These are phyloP conservation scores for Flaveria robusta DNA, from an alignment of 129 eudicot genomes.

Conservation along the genomic window DNA sequence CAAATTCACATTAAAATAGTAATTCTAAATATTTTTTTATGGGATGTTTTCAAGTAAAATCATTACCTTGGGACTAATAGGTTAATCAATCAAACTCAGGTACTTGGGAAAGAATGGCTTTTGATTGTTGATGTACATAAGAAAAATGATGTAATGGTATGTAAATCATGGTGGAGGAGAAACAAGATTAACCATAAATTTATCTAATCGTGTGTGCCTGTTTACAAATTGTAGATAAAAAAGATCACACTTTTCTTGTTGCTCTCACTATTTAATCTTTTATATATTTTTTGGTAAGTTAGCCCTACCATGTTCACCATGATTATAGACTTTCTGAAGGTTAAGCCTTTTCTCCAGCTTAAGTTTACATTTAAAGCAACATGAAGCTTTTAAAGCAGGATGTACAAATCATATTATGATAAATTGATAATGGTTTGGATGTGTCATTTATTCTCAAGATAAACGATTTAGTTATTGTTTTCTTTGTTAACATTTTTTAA, in stretches of 20 bases:
- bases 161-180: neutral
- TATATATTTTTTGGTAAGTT: neutral
- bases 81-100: neutral
- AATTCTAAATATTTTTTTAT: neutral
- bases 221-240: neutral
- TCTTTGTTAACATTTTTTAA: neutral
- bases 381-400: slow-evolving; percentile 6
- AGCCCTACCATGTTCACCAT: neutral
- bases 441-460: neutral
- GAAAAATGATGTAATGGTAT: neutral
- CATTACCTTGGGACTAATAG: neutral
- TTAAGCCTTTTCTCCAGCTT: neutral
- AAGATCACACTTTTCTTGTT: neutral
- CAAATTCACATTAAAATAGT: neutral
- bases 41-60: neutral
- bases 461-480: neutral
- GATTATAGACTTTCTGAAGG: neutral
- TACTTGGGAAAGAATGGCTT: neutral
- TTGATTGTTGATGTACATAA: neutral
- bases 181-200: neutral
- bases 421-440: neutral
- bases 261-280: neutral
- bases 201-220: neutral
- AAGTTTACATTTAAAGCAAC: neutral
- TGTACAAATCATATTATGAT: neutral